Conservation (phyloP, 2,329 filamentous ascomycete genomes). For the Talaromyces sp. region DNA sequence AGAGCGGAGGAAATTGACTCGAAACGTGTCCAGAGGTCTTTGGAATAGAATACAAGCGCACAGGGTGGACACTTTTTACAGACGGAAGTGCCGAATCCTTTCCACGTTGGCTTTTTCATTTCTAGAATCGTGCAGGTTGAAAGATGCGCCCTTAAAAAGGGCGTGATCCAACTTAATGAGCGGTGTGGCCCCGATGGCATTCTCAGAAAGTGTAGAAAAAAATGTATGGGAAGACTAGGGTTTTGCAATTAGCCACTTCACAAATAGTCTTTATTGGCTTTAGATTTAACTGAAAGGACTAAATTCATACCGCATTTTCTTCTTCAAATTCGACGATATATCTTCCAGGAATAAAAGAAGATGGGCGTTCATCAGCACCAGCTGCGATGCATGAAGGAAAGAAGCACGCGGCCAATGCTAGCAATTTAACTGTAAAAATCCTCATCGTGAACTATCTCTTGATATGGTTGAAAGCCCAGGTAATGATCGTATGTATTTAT, state of each 20-base stretch:
- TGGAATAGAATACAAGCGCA: background rate
- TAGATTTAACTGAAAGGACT: background rate
- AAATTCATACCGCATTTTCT: background rate
- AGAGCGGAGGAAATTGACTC: background rate
- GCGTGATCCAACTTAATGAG: conserved; percentile 3
- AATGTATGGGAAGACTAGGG: conserved; percentile 3
- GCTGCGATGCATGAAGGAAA: background rate
- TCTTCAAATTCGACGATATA: conserved; percentile 6
- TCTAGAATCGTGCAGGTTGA: background rate
- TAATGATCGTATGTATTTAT: background rate
- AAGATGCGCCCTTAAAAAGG: conserved; percentile 5
- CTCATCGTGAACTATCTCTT: background rate
- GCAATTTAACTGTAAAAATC: background rate
- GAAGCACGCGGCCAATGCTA: conserved; percentile 1
- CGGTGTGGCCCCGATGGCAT: conserved; percentile 3
- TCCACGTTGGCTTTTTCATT: conserved; percentile 1
- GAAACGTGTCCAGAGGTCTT: background rate
- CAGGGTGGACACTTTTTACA: conserved; percentile 4
- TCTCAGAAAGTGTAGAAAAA: conserved; percentile 5
- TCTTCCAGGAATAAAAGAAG: conserved; percentile 1
- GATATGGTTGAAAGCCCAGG: background rate
- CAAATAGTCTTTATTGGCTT: background rate
- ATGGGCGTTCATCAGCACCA: background rate
- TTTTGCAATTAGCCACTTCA: background rate
- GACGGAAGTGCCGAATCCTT: conserved; percentile 5